phyloP scores from a whole-genome alignment of 1,284 basidiomycete genomes.

The Pseudozyma pruni region DNA sequence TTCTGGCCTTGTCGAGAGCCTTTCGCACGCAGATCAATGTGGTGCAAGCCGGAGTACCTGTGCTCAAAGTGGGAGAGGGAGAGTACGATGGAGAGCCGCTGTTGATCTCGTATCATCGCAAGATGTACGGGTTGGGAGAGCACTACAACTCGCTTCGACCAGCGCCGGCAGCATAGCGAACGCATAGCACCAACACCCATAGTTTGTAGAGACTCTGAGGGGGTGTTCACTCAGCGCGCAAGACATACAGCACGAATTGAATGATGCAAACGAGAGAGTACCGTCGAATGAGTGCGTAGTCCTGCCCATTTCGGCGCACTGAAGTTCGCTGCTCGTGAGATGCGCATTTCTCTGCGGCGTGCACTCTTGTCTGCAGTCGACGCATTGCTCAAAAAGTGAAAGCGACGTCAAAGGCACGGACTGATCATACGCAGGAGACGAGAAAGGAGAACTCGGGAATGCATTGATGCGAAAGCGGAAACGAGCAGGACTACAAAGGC shows the following conservation, averaged over 20 bases:
- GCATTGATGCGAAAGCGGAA: neutral
- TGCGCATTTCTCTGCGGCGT: too few species aligned
- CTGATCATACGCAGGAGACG: neutral
- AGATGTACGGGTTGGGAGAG: constrained; percentile 66
- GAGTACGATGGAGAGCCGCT: constrained; percentile 50
- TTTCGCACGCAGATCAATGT: constrained; percentile 90
- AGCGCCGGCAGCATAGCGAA: constrained; percentile 7
- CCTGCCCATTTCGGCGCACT: too few species aligned
- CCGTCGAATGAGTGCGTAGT: too few species aligned
- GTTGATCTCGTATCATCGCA: constrained; percentile 60
- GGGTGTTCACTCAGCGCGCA: too few species aligned
- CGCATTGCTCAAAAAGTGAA: too few species aligned
- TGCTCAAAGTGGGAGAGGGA: constrained; percentile 80
- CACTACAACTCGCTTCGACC: constrained; percentile 65
- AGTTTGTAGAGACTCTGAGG: too few species aligned
- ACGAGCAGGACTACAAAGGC: too few species aligned
- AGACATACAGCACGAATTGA: too few species aligned
- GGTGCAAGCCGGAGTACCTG: constrained; percentile 82
- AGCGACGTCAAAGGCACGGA: too few species aligned
- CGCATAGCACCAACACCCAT: neutral
- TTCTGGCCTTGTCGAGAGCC: constrained; percentile 85
- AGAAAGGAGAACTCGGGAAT: constrained; percentile 6
- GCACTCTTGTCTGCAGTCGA: too few species aligned
- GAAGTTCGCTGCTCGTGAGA: too few species aligned
- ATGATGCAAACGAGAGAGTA: too few species aligned